Conservation (phyloP, 1,284 basidiomycete species). For the Vanrija humicola region DNA sequence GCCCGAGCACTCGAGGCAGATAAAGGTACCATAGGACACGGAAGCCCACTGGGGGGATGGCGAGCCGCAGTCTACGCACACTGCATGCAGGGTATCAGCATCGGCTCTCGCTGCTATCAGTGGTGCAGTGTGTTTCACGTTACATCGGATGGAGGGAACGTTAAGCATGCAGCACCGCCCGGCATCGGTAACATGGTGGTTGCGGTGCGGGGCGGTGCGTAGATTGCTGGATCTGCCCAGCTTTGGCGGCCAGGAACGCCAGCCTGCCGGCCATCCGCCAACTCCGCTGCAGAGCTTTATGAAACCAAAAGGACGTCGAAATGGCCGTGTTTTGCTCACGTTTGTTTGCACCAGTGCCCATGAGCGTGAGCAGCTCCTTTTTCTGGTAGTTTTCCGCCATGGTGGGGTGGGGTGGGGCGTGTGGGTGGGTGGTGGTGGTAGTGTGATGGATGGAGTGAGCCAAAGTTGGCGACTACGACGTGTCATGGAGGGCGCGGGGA, state of each 20-base stretch:
- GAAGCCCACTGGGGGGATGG: constrained; percentile 92
- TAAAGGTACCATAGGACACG: constrained; percentile 62
- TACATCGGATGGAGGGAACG: background rate
- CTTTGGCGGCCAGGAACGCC: background rate
- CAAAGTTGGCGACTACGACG: too few relatives aligned
- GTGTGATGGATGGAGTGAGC: background rate
- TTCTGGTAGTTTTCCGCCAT: constrained; percentile 68
- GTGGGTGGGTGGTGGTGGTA: background rate
- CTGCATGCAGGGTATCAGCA: constrained; percentile 20
- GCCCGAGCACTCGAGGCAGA: constrained; percentile 88
- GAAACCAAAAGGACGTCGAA: too few relatives aligned
- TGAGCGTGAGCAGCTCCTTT: constrained; percentile 61
- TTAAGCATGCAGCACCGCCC: too few relatives aligned
- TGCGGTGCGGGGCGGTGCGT: too few relatives aligned
- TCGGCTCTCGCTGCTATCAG: background rate
- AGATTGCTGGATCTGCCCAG: too few relatives aligned
- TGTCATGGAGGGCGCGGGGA: too few relatives aligned
- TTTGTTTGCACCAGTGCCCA: constrained; percentile 69
- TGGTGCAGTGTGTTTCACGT: background rate
- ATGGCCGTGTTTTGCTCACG: constrained; percentile 31
- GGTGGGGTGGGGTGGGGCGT: constrained; percentile 3
- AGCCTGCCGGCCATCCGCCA: too few relatives aligned
- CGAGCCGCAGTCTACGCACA: constrained; percentile 74
- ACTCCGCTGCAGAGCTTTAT: too few relatives aligned
- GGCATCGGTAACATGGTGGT: too few relatives aligned